phyloP scores from a whole-genome alignment of 73 alveolate species.

The Paramecium sonneborni region DNA sequence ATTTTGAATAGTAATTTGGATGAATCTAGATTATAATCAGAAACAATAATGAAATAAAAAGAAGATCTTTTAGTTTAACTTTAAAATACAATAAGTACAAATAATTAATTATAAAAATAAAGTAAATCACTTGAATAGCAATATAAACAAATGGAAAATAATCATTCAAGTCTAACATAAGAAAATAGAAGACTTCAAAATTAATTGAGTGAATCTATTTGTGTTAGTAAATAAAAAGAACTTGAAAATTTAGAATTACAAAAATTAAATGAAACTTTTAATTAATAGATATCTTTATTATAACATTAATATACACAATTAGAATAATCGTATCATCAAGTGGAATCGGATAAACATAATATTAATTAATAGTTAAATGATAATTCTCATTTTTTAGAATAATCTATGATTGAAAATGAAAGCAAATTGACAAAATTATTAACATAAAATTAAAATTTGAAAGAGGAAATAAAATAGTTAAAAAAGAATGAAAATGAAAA shows the following conservation, averaged over 20 bases:
- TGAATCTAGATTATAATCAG: not conserved
- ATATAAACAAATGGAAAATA: not conserved
- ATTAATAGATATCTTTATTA: not conserved
- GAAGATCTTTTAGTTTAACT: not conserved
- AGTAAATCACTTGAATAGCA: not conserved
- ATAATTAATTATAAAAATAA: not conserved
- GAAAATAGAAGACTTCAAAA: not conserved
- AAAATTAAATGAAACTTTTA: not conserved
- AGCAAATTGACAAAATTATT: not conserved
- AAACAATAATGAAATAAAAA: not conserved
- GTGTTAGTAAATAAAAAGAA: not conserved
- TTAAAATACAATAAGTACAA: not conserved
- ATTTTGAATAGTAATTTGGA: not conserved
- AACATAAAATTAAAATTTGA: not conserved
- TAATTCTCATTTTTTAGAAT: not conserved
- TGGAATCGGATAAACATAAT: not conserved
- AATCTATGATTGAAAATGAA: not conserved
- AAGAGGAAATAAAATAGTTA: slow-evolving; percentile 16
- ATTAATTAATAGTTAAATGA: not conserved
- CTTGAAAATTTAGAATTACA: not conserved
- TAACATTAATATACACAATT: not conserved
- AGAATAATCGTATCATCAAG: not conserved
- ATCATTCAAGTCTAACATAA: not conserved
- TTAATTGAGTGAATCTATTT: not conserved
- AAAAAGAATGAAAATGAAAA: not conserved